A percentile compares a stretch with the other conserved stretches of the same genome.
Evolutionary conservation across 2,329 filamentous ascomycete genomes (phyloP).

Genomic region (Coniella lustricola): DNA sequence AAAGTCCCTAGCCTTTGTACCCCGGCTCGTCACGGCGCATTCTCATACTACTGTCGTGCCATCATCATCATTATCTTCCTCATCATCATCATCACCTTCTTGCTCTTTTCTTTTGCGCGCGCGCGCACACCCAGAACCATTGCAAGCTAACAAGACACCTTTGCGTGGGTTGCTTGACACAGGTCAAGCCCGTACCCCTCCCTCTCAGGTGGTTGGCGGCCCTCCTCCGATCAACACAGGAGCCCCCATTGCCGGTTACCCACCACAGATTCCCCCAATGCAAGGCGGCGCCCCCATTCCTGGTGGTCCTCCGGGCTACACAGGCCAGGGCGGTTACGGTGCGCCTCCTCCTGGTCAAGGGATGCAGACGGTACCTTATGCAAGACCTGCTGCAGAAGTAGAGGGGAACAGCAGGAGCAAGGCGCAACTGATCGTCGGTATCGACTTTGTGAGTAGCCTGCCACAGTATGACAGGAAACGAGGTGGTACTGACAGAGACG

Average conservation of each 20-base stretch:
- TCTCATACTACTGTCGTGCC: too few species aligned
- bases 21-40: too few species aligned
- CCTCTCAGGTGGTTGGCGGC: slow-evolving; percentile 54
- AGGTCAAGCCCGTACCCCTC: slow-evolving; percentile 47
- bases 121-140: too few species aligned
- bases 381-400: slow-evolving; percentile 58
- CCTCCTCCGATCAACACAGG: slow-evolving; percentile 62
- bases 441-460: slow-evolving; percentile 74
- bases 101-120: too few species aligned
- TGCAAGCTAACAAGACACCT: not conserved
- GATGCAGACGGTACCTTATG: slow-evolving; percentile 33
- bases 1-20: not conserved
- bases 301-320: slow-evolving; percentile 41
- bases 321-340: slow-evolving; percentile 38
- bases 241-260: slow-evolving; percentile 49
- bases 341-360: slow-evolving; percentile 27
- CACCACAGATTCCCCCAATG: slow-evolving; percentile 41
- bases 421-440: slow-evolving; percentile 95
- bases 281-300: slow-evolving; percentile 33
- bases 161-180: not conserved
- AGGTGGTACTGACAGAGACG: slow-evolving; percentile 4
- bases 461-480: not conserved
- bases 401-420: slow-evolving; percentile 86
- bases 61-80: too few species aligned
- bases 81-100: too few species aligned